Evolutionary conservation across 768 basidiomycete species (phyloP).

Genomic region (Mrakia blollopis): DNA sequence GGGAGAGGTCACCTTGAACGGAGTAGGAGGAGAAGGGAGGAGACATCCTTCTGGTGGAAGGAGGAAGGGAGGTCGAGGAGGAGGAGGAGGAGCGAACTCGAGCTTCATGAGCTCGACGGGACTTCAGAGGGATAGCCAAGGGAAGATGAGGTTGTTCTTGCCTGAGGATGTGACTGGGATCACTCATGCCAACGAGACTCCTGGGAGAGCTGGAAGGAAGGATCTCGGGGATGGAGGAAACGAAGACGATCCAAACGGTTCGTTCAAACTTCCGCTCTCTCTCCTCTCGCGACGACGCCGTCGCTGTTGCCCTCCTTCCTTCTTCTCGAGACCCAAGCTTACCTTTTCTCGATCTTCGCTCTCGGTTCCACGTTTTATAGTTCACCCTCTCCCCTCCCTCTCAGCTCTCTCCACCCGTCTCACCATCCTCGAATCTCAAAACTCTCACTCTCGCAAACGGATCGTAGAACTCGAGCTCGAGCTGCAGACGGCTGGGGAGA

Average conservation of each 20-base stretch:
- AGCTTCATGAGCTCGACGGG: conserved; percentile 7
- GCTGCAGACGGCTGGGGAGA: conserved; percentile 56
- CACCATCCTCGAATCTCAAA: conserved; percentile 70
- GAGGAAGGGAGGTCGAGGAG: conserved; percentile 19
- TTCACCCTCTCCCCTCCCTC: conserved; percentile 34
- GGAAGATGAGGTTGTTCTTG: conserved; percentile 20
- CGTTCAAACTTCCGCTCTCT: background rate
- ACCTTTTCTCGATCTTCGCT: background rate
- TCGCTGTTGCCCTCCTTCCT: background rate
- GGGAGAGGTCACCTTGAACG: conserved; percentile 5
- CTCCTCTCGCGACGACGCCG: too few relatives aligned
- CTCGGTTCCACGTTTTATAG: background rate
- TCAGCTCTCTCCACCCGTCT: conserved; percentile 51
- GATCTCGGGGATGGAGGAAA: conserved; percentile 6
- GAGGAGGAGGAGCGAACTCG: conserved; percentile 1
- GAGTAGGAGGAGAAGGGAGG: background rate
- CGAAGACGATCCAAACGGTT: conserved; percentile 11
- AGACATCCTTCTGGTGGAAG: background rate
- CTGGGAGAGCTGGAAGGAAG: conserved; percentile 45
- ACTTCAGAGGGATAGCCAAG: conserved; percentile 2
- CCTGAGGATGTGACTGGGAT: conserved; percentile 68
- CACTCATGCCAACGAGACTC: conserved; percentile 72
- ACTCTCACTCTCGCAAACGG: conserved; percentile 69
- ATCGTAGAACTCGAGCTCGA: conserved; percentile 85
- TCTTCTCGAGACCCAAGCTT: background rate